Evolutionary conservation across 495 filamentous ascomycete species (phyloP), one percentile per base, ranked within the genome.

Genomic region (Penicillium maclennaniae): DNA sequence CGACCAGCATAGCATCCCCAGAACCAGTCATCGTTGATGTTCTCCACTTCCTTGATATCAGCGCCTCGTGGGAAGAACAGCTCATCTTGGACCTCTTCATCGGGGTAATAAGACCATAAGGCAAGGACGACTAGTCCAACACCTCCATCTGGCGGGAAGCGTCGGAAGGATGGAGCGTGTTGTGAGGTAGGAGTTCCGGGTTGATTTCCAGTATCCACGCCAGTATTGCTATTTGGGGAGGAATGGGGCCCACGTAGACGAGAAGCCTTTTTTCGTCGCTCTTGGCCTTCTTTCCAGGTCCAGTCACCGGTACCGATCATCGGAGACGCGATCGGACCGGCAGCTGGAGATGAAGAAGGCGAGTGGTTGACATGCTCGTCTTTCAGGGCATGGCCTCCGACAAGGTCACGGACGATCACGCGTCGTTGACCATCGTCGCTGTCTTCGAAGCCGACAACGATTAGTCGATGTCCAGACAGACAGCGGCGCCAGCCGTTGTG

Each of bases 11-110:
- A 96, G 31, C 76, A 81, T 0, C 91, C 91, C 72, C 83, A 83
- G 49, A 76, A 88, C 90, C 90, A 96, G 67, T 95, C 89, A 37
- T 83, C 88, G 68, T 93, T 95, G 41, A 92, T 81, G 67, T 88
- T 85, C 69, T 88, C 83, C 31, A 83, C 83, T 74, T 96, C 91
- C 3, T 77, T 75, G 10, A 96, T 79, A 68, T 92, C 88, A 0
- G 91, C 89, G 6, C 86, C 84, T 50, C 82, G 85, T 3, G 91
- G 91, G 60, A 96, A 96, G 58, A 81, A 71, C 47, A 96, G 64
- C 74, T 96, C 91, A 67, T 95, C 87, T 28, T 72, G 68, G 12
- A 74, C 74, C 6, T 74, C 82, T 6, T 78, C 79, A 7, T 68
- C 72, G 0, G 88, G 89, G 60, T 85, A 90, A 75, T 83, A 95